phyloP scores from a whole-genome alignment of 192 early-diverging fungal genomes.

The Coemansia sp. region DNA sequence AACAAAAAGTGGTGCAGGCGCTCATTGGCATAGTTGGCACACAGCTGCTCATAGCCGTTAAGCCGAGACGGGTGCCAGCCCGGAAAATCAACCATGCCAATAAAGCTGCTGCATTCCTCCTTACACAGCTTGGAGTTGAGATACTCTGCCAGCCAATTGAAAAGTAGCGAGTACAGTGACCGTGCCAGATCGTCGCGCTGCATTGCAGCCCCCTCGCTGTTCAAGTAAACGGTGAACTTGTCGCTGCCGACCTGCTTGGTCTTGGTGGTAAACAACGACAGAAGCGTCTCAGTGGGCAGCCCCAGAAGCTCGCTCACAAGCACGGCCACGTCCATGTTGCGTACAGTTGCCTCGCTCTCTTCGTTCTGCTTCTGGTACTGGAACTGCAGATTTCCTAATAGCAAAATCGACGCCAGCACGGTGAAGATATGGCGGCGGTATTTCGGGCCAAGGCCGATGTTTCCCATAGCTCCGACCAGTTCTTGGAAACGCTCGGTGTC shows the following conservation, averaged over 20 bases:
- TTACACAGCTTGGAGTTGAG: slow-evolving; percentile 78
- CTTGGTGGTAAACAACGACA: slow-evolving; percentile 76
- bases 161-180: slow-evolving; percentile 78
- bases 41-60: slow-evolving; percentile 61
- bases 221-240: slow-evolving; percentile 78
- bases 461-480: slow-evolving; percentile 78
- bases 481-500: slow-evolving; percentile 64
- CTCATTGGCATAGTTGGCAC: slow-evolving; percentile 87
- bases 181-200: slow-evolving; percentile 73
- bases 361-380: slow-evolving; percentile 64
- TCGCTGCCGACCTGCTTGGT: slow-evolving; percentile 80
- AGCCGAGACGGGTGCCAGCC: slow-evolving; percentile 61
- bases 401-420: slow-evolving; percentile 78
- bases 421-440: slow-evolving; percentile 83
- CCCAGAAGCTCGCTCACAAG: slow-evolving; percentile 81
- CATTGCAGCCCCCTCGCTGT: slow-evolving; percentile 63
- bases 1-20: slow-evolving; percentile 75
- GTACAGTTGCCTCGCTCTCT: slow-evolving; percentile 78
- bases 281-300: slow-evolving; percentile 65
- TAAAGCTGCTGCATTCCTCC: slow-evolving; percentile 64
- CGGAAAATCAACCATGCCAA: slow-evolving; percentile 82
- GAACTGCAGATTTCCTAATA: slow-evolving; percentile 87
- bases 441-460: slow-evolving; percentile 77
- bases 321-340: slow-evolving; percentile 72
- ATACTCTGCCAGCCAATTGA: slow-evolving; percentile 81